Evolutionary conservation across 768 basidiomycete genomes (phyloP).

Genomic region (Tricholoma hemisulphureum): DNA sequence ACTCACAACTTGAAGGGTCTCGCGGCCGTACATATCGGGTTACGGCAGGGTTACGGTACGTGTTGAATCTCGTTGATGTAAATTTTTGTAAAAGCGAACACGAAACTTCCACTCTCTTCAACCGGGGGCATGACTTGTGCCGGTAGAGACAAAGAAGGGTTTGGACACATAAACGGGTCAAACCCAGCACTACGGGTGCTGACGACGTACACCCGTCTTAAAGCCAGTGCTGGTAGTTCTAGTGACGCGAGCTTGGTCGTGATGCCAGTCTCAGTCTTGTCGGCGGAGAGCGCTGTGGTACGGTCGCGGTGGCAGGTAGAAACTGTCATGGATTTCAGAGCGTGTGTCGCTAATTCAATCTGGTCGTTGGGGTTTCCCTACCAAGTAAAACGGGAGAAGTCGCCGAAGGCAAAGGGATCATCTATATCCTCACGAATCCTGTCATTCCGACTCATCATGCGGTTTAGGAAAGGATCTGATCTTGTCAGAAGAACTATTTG

Average conservation of each 20-base stretch:
- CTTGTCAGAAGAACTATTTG: conserved; percentile 94
- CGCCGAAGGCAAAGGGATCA: conserved; percentile 74
- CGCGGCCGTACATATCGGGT: not conserved
- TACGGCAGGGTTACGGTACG: not conserved
- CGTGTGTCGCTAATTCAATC: not conserved
- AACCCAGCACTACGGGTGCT: not conserved
- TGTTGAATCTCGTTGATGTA: not conserved
- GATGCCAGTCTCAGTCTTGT: conserved; percentile 11
- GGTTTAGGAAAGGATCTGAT: conserved; percentile 47
- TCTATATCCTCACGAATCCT: conserved; percentile 97
- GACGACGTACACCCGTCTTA: not conserved
- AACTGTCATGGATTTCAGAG: conserved; percentile 1
- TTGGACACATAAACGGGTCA: not conserved
- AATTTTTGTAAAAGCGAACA: not conserved
- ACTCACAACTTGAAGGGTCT: conserved; percentile 10
- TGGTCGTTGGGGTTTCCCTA: no score
- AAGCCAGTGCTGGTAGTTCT: conserved; percentile 5
- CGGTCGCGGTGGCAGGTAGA: not conserved
- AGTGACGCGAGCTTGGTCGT: conserved; percentile 8
- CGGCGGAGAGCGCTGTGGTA: not conserved
- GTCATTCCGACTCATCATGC: conserved; percentile 53
- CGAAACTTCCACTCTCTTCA: not conserved
- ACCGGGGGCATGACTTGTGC: not conserved
- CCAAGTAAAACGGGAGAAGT: no score
- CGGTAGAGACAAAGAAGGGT: not conserved